phyloP scores from a whole-genome alignment of 2,329 filamentous ascomycete species.

The Drechslerella stenobrocha region DNA sequence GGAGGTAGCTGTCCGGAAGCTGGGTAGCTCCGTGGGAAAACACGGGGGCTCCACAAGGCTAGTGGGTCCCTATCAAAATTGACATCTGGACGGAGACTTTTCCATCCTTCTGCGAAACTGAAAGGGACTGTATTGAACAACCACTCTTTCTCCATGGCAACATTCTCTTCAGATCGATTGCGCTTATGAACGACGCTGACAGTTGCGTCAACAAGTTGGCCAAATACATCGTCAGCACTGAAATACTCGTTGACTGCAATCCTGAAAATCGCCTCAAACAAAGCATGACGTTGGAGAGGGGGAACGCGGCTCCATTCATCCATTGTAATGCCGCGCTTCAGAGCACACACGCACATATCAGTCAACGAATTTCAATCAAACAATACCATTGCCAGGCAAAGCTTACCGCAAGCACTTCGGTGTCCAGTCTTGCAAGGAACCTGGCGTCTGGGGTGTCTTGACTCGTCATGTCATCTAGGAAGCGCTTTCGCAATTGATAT shows the following conservation, averaged over 20 bases:
- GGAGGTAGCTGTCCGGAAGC: slow-evolving; percentile 11
- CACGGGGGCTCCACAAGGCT: not conserved
- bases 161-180: not conserved
- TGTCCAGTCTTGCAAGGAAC: too few species aligned
- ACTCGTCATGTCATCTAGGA: too few species aligned
- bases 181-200: not conserved
- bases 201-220: not conserved
- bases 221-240: not conserved
- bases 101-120: slow-evolving; percentile 8
- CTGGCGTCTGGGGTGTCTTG: too few species aligned
- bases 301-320: slow-evolving; percentile 9
- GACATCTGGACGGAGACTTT: slow-evolving; percentile 10
- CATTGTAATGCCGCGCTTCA: not conserved
- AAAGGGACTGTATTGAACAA: not conserved
- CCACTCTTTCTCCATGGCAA: slow-evolving; percentile 1
- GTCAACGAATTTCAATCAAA: too few species aligned
- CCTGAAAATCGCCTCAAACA: slow-evolving; percentile 8
- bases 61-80: slow-evolving; percentile 20
- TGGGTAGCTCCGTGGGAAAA: slow-evolving; percentile 1
- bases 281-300: not conserved
- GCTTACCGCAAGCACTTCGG: too few species aligned
- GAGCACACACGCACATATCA: not conserved
- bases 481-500: too few species aligned
- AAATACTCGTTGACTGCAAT: not conserved
- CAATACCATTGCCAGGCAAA: too few species aligned